A percentile compares a stretch with the other conserved stretches of the same genome.
phyloP scores from a whole-genome alignment of 768 basidiomycete genomes.

The Termitomyces sp. region DNA sequence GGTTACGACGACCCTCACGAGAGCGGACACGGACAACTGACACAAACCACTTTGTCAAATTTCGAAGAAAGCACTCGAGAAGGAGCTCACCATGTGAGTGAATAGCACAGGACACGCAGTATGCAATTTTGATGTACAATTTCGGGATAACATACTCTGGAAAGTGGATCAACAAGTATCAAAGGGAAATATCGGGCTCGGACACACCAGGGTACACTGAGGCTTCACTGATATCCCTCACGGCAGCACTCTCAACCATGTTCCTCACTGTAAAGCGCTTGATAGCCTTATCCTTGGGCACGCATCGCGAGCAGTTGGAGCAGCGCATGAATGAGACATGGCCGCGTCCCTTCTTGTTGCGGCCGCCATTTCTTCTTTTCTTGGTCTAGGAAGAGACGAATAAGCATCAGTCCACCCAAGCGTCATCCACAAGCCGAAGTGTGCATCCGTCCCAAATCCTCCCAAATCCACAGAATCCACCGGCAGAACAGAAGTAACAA shows the following conservation, averaged over 20 bases:
- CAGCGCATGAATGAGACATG: constrained; percentile 94
- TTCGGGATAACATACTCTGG: constrained; percentile 95
- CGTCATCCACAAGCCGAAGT: constrained; percentile 29
- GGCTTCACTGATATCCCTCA: constrained; percentile 95
- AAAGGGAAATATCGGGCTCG: not conserved
- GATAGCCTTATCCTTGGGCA: constrained; percentile 99
- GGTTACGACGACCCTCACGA: constrained; percentile 92
- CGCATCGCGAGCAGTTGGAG: constrained; percentile 99
- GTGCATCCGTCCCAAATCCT: constrained; percentile 32
- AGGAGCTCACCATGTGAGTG: constrained; percentile 86
- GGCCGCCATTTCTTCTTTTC: constrained; percentile 98
- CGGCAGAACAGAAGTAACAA: not conserved
- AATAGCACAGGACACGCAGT: constrained; percentile 99
- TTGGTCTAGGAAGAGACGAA: constrained; percentile 62
- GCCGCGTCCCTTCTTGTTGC: constrained; percentile 99
- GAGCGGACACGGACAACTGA: constrained; percentile 97
- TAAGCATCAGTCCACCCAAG: constrained; percentile 11
- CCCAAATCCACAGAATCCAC: constrained; percentile 15
- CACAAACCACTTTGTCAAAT: not conserved
- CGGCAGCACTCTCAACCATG: constrained; percentile 99
- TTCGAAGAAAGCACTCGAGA: not conserved
- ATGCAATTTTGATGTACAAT: constrained; percentile 96
- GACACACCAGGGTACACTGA: constrained; percentile 83
- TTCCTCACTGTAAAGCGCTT: constrained; percentile 99
- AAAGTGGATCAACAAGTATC: constrained; percentile 1